These are phyloP conservation scores for Trifolium fragiferum DNA, from an alignment of 306 rosid genomes.

Conservation along the genomic window DNA sequence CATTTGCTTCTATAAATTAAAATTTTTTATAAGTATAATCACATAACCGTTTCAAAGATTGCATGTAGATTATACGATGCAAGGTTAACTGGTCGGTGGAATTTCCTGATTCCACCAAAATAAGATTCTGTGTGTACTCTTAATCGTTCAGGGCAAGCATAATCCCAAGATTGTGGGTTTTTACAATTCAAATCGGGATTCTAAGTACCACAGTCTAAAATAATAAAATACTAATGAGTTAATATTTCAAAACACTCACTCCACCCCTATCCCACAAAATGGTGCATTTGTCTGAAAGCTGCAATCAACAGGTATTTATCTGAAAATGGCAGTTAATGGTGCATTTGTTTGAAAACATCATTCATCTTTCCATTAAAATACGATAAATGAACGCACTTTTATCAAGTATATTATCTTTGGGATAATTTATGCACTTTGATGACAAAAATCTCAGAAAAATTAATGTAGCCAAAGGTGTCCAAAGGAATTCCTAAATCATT, in stretches of 20 bases:
- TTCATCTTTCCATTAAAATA: background rate
- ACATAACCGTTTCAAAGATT: background rate
- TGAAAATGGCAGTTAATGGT: too few species aligned
- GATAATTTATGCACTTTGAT: background rate
- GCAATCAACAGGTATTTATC: too few species aligned
- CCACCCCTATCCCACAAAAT: background rate
- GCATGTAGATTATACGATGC: background rate
- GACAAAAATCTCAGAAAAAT: constrained; percentile 4
- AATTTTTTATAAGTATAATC: background rate
- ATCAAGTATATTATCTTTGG: constrained; percentile 9
- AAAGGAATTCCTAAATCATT: background rate
- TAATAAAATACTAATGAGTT: constrained; percentile 13
- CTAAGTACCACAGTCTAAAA: background rate
- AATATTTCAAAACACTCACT: background rate
- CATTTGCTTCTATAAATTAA: background rate
- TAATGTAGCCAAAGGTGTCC: background rate
- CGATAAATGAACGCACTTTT: background rate
- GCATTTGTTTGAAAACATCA: background rate
- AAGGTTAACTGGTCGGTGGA: background rate
- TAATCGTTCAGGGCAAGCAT: background rate
- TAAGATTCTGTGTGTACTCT: background rate
- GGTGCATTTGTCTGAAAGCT: background rate
- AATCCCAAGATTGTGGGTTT: background rate
- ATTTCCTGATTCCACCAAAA: background rate
- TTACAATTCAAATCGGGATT: too few species aligned